Evolutionary conservation across 768 basidiomycete species (phyloP).

Genomic region (Termitomyces sp.): DNA sequence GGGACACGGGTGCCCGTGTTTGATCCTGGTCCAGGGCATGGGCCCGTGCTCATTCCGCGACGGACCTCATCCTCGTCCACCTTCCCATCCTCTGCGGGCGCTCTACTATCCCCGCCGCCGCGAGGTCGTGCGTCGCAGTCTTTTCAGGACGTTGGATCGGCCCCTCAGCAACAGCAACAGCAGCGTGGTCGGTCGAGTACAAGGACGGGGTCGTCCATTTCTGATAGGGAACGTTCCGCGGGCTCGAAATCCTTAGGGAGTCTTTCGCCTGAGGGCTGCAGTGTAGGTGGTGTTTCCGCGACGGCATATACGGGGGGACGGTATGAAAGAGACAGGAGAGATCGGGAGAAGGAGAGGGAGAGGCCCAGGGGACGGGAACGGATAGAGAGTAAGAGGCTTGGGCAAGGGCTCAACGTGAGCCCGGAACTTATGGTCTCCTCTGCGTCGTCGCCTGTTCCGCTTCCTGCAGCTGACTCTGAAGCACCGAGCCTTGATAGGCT

Average conservation of each 20-base stretch:
- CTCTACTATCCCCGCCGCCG: conserved; percentile 24
- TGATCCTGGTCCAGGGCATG: conserved; percentile 16
- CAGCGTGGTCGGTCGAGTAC: conserved; percentile 52
- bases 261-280: conserved; percentile 22
- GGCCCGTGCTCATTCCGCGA: conserved; percentile 10
- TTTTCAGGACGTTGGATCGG: conserved; percentile 14
- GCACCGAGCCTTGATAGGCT: conserved; percentile 1
- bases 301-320: conserved; percentile 28
- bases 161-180: conserved; percentile 7
- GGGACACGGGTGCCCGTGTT: background rate
- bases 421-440: conserved; percentile 21
- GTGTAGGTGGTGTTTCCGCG: conserved; percentile 15
- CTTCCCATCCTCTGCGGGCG: conserved; percentile 9
- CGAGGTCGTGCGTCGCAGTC: conserved; percentile 20
- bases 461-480: background rate
- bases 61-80: conserved; percentile 17
- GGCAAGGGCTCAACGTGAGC: conserved; percentile 27
- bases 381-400: conserved; percentile 30
- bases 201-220: conserved; percentile 49
- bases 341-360: conserved; percentile 17
- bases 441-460: background rate
- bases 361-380: conserved; percentile 38
- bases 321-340: conserved; percentile 22
- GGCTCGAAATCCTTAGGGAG: conserved; percentile 22
- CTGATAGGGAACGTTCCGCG: conserved; percentile 38